Conservation (phyloP, 73 alveolate genomes). For the Uronychia setigera region DNA sequence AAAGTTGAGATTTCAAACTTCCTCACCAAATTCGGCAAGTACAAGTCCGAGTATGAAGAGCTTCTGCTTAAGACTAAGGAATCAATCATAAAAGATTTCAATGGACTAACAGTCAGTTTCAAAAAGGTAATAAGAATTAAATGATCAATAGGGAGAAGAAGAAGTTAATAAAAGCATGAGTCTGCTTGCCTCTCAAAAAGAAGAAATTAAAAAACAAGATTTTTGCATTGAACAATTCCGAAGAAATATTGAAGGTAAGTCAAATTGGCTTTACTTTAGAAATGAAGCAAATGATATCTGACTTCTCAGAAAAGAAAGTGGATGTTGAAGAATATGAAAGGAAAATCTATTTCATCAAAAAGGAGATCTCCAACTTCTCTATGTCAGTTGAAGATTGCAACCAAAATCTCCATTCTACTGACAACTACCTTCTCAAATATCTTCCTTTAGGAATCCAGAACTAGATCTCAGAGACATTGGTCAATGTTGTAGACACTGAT, state of each 20-base stretch:
- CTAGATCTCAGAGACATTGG: neutral
- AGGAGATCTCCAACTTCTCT: neutral
- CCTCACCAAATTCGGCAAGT: neutral
- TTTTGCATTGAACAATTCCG: neutral
- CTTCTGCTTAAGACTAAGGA: neutral
- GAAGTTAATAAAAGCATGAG: neutral
- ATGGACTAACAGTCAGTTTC: too few relatives aligned
- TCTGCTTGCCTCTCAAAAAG: neutral
- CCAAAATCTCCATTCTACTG: neutral
- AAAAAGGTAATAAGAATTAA: neutral
- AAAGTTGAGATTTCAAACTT: neutral
- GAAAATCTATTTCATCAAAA: neutral
- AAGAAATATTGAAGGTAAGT: neutral
- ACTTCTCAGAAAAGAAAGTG: neutral
- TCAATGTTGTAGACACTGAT: neutral
- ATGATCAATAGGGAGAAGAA: neutral
- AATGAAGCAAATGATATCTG: neutral
- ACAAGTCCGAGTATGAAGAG: neutral
- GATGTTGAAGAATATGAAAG: neutral
- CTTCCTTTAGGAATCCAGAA: neutral
- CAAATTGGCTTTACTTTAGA: neutral
- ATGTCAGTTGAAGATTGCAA: neutral
- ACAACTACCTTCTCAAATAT: neutral
- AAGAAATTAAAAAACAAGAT: neutral
- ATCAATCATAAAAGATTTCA: neutral